Base-by-base conservation (phyloP, 208 protist species). In the Leishmania arabica region DNA sequence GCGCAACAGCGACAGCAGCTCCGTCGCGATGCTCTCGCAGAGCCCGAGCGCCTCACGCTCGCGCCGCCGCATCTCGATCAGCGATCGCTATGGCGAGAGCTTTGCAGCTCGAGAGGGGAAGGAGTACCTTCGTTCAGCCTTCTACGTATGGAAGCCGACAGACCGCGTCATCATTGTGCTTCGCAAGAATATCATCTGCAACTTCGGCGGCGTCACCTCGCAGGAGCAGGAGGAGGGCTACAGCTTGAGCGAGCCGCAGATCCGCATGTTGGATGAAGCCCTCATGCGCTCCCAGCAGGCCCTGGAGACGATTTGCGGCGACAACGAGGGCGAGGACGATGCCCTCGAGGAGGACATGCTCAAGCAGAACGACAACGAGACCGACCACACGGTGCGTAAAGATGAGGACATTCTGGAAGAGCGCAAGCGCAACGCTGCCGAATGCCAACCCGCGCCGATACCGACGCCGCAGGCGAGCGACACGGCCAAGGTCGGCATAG, bases 61-160 rank as follows among this genome's bases (percentile, higher is more conserved):
- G 45, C 45, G 77, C 68, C 70, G 71, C 53, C 76, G 77, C 62
- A 68, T 71, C 77, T 79, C 72, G 21, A 56, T 65, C n/a, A 84
- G 79, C 56, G 80, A 84, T 24, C 88, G 91, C 75, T 97, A 95
- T 82, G 68, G 83, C 70, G 45, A 82, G 58, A 97, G 94, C 88
- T 96, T 96, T 77, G 92, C 94, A 68, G 87, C 81, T 42, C 81
- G 72, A 45, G 88, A 93, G 82, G 82, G 83, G n/a, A 95, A 95
- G 83, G 85, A 91, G 77, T 96, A 97, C 84, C 84, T 97, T 31
- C 86, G 82, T 47, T 82, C 90, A 8, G 94, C 94, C 56, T 97
- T 93, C 81, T 91, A 92, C 78, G 73, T 74, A 47, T 97, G 94
- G 94, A 78, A 85, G 71, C 94, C 94, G 47, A 95, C 92, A 9